Base-by-base conservation (phyloP, 202 grass and related monocot genomes). In the Bolboschoenoplectus hybrid region DNA sequence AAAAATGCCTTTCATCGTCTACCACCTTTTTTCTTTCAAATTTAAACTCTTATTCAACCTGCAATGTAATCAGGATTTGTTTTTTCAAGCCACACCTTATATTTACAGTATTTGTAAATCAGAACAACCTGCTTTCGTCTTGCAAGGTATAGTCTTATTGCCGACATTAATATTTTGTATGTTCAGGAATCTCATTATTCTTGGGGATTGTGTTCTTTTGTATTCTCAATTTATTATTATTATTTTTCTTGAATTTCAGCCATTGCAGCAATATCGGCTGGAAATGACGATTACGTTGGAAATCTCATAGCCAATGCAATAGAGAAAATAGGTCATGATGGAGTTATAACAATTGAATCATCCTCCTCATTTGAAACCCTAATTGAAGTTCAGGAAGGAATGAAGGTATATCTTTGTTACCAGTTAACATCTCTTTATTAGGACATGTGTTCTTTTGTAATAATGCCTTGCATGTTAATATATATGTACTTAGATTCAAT, bases 271-370 rank as follows among this genome's bases (percentile, higher is more conserved):
- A 85, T 98, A 89, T 94, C 95, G 14, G 90, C 95, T 89, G 95
- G 95, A 75, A 98, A 98, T 91, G 91, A 98, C 75, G 87, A 95
- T 67, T 94, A 89, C 84, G 87, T 98, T 81, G 95, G 95, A 5
- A 83, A 91, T 92, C 93, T 98, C 87, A 92, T 98, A 83, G 91
- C 95, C 58, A 84, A 95, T 73, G 95, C 93, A 52, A 50, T 95
- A 87, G 96, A 92, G 69, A 94, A 95, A 81, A 98, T 98, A 89
- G 93, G 96, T 80, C 90, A 67, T 86, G 89, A 98, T 89, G 96
- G 93, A 86, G 90, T 98, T 86, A 95, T 98, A 64, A 91, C 90
- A 91, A 95, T 98, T 47, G 91, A 98, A 85, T 98, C 96, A 14
- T 98, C 96, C 3, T 91, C 96, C 87, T 91, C 93, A 1, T 88